These are phyloP conservation scores for Globisporangium alternatum DNA, from an alignment of 352 stramenopile species.

Conservation along the genomic window DNA sequence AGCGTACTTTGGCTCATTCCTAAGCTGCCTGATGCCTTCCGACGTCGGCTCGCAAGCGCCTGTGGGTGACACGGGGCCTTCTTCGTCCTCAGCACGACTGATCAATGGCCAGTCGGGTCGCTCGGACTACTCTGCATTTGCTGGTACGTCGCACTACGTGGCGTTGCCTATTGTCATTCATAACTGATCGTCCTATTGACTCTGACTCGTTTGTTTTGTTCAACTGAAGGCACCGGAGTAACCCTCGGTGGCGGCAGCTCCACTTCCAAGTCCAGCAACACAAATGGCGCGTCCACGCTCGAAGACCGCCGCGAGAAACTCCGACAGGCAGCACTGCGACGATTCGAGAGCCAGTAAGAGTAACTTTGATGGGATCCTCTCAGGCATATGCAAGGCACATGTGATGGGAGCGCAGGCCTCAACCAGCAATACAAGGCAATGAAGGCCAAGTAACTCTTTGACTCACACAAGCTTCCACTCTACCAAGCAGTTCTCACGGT, in stretches of 20 bases:
- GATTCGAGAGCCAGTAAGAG: slow-evolving; percentile 32
- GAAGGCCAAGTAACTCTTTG: not conserved
- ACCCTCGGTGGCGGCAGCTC: slow-evolving; percentile 21
- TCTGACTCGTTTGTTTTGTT: not conserved
- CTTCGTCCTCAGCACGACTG: slow-evolving; percentile 12
- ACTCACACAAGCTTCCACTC: not conserved
- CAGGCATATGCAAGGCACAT: slow-evolving; percentile 3
- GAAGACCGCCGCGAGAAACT: slow-evolving; percentile 66
- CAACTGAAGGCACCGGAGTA: slow-evolving; percentile 42
- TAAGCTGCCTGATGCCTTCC: slow-evolving; percentile 74
- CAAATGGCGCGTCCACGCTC: slow-evolving; percentile 26
- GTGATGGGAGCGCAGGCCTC: not conserved
- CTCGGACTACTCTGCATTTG: slow-evolving; percentile 61
- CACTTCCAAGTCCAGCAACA: slow-evolving; percentile 12
- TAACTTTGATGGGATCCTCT: slow-evolving; percentile 10
- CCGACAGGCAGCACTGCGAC: slow-evolving; percentile 54
- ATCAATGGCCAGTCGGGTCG: slow-evolving; percentile 22
- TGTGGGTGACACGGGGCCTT: slow-evolving; percentile 26
- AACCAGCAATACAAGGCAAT: not conserved
- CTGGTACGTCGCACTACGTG: slow-evolving; percentile 29
- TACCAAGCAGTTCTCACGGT: not conserved
- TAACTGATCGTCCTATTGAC: not conserved
- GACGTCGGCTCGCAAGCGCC: slow-evolving; percentile 55
- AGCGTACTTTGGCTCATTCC: slow-evolving; percentile 90
- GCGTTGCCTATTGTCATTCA: not conserved